Evolutionary conservation across 768 basidiomycete genomes (phyloP).

Genomic region (Terana coerulea): DNA sequence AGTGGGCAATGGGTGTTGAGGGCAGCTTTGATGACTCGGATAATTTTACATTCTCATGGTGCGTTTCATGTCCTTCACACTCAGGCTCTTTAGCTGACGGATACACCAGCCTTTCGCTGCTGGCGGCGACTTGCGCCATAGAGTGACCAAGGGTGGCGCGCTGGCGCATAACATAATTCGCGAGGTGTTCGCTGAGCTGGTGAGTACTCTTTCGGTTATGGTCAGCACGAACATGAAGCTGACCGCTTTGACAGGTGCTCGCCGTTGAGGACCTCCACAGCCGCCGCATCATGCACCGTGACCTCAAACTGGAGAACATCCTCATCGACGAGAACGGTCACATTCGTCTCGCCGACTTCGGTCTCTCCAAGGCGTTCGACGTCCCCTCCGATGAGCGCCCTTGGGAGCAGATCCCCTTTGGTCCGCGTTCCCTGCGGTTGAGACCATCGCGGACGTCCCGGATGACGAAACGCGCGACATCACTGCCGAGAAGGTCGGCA

Average conservation of each 20-base stretch:
- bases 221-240: not conserved
- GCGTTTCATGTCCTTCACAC: not conserved
- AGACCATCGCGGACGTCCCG: not conserved
- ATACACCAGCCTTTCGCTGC: slow-evolving; percentile 1
- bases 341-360: slow-evolving; percentile 9
- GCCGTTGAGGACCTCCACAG: slow-evolving; percentile 15
- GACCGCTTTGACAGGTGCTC: not conserved
- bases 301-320: slow-evolving; percentile 81
- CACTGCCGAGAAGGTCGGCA: not conserved
- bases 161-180: not conserved
- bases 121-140: not conserved
- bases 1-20: slow-evolving; percentile 7
- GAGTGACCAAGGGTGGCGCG: not conserved
- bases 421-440: not conserved
- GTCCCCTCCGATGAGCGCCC: not conserved
- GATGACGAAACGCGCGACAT: not conserved
- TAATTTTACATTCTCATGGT: slow-evolving; percentile 9
- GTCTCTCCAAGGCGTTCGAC: slow-evolving; percentile 6
- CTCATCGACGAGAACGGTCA: slow-evolving; percentile 10
- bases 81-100: not conserved
- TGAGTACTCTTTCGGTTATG: not conserved
- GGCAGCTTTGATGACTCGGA: slow-evolving; percentile 11
- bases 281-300: slow-evolving; percentile 69
- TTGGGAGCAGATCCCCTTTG: slow-evolving; percentile 5
- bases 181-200: slow-evolving; percentile 3